A percentile compares a stretch with the other conserved stretches of the same genome.
These are phyloP conservation scores for Yamadazyma endophytica DNA, from an alignment of 805 yeast species.

Conservation along the genomic window DNA sequence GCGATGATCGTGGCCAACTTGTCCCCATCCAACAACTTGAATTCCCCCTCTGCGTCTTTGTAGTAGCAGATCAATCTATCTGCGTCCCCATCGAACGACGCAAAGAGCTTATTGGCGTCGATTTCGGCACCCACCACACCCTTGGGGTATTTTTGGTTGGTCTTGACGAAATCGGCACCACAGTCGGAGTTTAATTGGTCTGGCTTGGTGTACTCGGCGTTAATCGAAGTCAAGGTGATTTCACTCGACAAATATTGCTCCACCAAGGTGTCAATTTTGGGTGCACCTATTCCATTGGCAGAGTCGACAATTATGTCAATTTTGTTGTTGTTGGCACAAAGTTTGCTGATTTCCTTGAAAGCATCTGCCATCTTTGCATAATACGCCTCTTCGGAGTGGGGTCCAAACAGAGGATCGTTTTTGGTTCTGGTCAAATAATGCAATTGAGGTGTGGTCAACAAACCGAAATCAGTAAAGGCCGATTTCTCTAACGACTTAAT, in stretches of 20 bases:
- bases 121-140: constrained; percentile 40
- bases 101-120: constrained; percentile 48
- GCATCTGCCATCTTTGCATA: constrained; percentile 57
- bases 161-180: constrained; percentile 95
- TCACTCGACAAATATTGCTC: constrained; percentile 33
- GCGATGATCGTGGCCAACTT: constrained; percentile 86
- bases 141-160: constrained; percentile 73
- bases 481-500: constrained; percentile 44
- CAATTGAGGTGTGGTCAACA: constrained; percentile 89
- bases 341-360: constrained; percentile 40
- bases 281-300: constrained; percentile 97
- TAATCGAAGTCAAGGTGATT: constrained; percentile 45
- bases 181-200: constrained; percentile 66
- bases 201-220: constrained; percentile 53
- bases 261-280: constrained; percentile 53
- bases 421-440: constrained; percentile 77
- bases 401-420: constrained; percentile 66
- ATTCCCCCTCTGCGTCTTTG: constrained; percentile 31
- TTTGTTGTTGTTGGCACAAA: constrained; percentile 14
- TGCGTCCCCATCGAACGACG: constrained; percentile 96
- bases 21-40: constrained; percentile 82
- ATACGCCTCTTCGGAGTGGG: constrained; percentile 64
- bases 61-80: constrained; percentile 87
- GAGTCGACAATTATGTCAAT: constrained; percentile 70
- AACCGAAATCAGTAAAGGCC: constrained; percentile 51